Evolutionary conservation across 192 early-diverging fungal genomes (phyloP), one percentile per base, ranked within the genome.

Genomic region (Backusella tuberculispora): DNA sequence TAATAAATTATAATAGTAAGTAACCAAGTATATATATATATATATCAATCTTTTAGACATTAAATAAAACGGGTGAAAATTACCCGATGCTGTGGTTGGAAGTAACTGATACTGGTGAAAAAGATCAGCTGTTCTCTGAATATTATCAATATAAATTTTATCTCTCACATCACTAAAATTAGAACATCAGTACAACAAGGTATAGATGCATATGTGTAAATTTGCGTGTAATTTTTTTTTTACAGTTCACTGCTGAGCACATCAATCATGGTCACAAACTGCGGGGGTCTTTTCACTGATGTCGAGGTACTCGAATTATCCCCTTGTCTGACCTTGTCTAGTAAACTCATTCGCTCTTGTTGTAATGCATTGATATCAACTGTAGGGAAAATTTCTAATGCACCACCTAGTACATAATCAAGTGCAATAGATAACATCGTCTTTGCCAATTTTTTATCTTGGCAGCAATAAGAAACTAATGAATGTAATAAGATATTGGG

Each of bases 111-210:
- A 73, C 13, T 63, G 42, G 60, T 26, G 43, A 41, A 75, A 75
- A 26, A 78, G 60, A 9, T 29, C 29, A 4, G 77, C 67, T 24
- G 77, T 78, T 65, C 69, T 47, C 9, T 74, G 56, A 41, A 80
- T 76, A 63, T 80, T 80, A 15, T 80, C 48, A 29, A 76, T 66
- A 50, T 80, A 80, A n/a, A 76, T 73, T 29, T 78, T 48, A 42
- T 78, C 77, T 60, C 72, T 64, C 5, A 68, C 21, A 10, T 75
- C 74, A 40, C 44, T 74, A 63, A 41, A 72, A n/a, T 17, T 46
- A 70, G 68, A 21, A 44, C 12, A 44, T 75, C 17, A 66, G 53
- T 47, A 21, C 40, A 66, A 45, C 21, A 14, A 19, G 19, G 48
- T 29, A 12, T 21, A 63, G 19, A 24, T 67, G 15, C 37, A n/a